These are phyloP conservation scores for Micractinium sp. DNA, from an alignment of 139 green algal genomes.

Conservation along the genomic window DNA sequence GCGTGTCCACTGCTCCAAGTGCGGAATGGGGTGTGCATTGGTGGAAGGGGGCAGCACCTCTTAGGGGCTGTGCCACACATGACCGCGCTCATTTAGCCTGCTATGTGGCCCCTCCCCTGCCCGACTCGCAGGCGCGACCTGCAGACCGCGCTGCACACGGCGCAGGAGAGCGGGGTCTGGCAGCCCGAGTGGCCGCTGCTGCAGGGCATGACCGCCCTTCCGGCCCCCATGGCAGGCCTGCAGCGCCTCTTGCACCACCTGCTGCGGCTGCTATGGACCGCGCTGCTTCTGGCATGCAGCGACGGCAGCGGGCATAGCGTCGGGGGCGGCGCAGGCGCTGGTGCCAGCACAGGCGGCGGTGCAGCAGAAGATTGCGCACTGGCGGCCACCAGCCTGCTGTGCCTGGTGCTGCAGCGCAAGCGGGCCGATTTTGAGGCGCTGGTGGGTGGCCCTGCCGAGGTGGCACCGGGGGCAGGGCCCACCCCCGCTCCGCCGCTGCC, in stretches of 20 bases:
- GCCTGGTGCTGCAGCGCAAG: conserved; percentile 26
- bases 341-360: neutral
- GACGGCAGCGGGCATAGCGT: neutral
- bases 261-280: conserved; percentile 18
- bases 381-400: conserved; percentile 17
- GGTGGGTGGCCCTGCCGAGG: neutral
- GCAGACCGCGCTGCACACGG: conserved; percentile 39
- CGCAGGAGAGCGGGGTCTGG: conserved; percentile 33
- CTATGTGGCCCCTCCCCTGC: neutral
- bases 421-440: neutral
- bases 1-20: neutral
- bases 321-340: neutral
- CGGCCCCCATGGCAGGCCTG: conserved; percentile 1
- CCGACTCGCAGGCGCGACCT: conserved; percentile 19
- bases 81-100: neutral
- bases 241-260: conserved; percentile 32
- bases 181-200: conserved; percentile 48
- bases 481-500: neutral
- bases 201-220: conserved; percentile 12
- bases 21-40: neutral
- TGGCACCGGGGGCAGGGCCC: neutral
- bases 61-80: neutral
- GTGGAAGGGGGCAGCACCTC: neutral
- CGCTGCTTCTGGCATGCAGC: conserved; percentile 5
- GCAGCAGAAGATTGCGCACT: conserved; percentile 22